Base-by-base conservation (phyloP, 78 protist species). In the Cavenderia fasciculata region DNA sequence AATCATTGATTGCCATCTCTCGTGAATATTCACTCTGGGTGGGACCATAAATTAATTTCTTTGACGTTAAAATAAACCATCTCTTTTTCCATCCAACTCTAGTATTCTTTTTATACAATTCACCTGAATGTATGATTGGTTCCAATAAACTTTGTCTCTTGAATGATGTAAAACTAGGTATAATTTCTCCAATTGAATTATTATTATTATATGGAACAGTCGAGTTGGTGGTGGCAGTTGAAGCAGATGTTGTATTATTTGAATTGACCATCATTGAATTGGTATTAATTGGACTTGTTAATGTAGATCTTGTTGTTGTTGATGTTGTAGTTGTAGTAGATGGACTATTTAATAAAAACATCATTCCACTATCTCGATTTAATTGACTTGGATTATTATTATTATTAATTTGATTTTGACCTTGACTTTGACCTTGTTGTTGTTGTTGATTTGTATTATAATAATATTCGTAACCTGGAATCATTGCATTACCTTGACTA, bases 71-170 rank as follows among this genome's bases (percentile, higher is more conserved):
- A 7, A 79, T 68, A 33, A 57, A 79, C 59, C 57, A 79, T 79
- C 72, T 66, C 57, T 68, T 65, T 44, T 79, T 79, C 89, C 89
- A 79, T n/a, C 74, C 68, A 31, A 65, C 59, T 14, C 46, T 18
- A 1, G 59, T 44, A 43, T 79, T 79, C 57, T 79, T 79, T 54
- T 79, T 79, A 52, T 79, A 79, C 21, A 79, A 56, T 43, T 79
- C 89, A 68, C 89, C 89, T 6, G 38, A 38, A 68, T 68, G 34
- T 1, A 79, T 79, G 19, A 79, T 79, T 6, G 89, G 79, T 29
- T 56, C 38, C 18, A 38, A 25, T 16, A 74, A 16, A n/a, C 36
- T 25, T 5, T 74, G 68, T 38, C 68, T 5, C n/a, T 44, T 79
- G 31, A 68, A 68, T 43, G 89, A 65, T 41, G 57, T 43, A 18